Evolutionary conservation across 2,329 filamentous ascomycete species (phyloP).

Genomic region (Ophiosphaerella korrae): DNA sequence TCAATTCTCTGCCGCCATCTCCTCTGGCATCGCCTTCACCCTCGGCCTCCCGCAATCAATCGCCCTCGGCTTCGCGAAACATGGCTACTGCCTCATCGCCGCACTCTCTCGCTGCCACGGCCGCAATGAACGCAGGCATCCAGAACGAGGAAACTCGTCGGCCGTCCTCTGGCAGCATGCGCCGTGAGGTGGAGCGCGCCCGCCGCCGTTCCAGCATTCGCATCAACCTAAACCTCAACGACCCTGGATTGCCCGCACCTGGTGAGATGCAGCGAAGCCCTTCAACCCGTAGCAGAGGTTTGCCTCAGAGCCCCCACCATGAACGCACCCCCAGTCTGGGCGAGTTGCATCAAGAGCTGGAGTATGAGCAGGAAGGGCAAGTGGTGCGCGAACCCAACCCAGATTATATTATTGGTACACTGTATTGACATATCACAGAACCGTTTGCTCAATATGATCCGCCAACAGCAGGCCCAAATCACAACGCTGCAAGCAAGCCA

Average conservation of each 20-base stretch:
- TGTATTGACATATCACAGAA: slow-evolving; percentile 57
- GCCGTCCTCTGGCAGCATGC: slow-evolving; percentile 57
- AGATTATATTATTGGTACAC: background rate
- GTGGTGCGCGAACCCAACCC: slow-evolving; percentile 58
- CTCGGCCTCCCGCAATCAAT: slow-evolving; percentile 30
- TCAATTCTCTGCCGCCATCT: slow-evolving; percentile 64
- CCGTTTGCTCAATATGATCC: slow-evolving; percentile 76
- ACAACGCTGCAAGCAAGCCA: slow-evolving; percentile 58
- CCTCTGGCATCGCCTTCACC: slow-evolving; percentile 41
- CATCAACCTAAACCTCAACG: slow-evolving; percentile 76
- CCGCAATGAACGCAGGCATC: slow-evolving; percentile 77
- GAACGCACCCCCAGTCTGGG: slow-evolving; percentile 73
- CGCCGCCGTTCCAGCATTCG: slow-evolving; percentile 71
- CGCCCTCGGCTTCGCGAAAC: slow-evolving; percentile 48
- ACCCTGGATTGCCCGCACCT: slow-evolving; percentile 68
- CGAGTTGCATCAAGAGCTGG: slow-evolving; percentile 78
- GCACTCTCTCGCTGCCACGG: slow-evolving; percentile 75
- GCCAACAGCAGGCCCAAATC: slow-evolving; percentile 74
- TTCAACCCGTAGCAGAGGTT: slow-evolving; percentile 28
- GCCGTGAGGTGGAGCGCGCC: slow-evolving; percentile 48
- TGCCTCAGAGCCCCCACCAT: slow-evolving; percentile 63
- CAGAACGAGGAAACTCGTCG: slow-evolving; percentile 64
- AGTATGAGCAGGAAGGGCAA: slow-evolving; percentile 79
- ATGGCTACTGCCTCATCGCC: slow-evolving; percentile 64
- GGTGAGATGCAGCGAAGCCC: slow-evolving; percentile 68